These are phyloP conservation scores for Adansonia grandidieri DNA, from an alignment of 441 rosid genomes.

Conservation along the genomic window DNA sequence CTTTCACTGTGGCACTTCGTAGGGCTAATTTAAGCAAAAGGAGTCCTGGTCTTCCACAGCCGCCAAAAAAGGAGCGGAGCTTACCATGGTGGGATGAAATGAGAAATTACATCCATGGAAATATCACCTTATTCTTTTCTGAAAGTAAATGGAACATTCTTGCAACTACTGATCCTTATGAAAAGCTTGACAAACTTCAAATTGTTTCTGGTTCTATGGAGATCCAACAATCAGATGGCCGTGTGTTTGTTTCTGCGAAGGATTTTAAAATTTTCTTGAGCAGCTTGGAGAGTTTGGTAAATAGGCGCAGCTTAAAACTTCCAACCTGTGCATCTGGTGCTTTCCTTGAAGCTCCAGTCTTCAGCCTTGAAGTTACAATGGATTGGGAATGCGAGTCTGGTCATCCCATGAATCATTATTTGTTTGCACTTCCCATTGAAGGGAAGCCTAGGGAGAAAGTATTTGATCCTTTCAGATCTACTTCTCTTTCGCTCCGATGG, in stretches of 20 bases:
- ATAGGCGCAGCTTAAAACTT: slow-evolving; percentile 63
- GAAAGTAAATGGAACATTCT: slow-evolving; percentile 80
- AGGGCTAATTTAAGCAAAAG: slow-evolving; percentile 91
- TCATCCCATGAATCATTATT: slow-evolving; percentile 87
- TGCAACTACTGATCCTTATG: slow-evolving; percentile 97
- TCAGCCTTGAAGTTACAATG: slow-evolving; percentile 87
- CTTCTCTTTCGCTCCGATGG: slow-evolving; percentile 90
- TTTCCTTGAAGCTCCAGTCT: slow-evolving; percentile 77
- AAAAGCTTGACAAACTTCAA: slow-evolving; percentile 89
- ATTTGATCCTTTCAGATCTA: slow-evolving; percentile 97
- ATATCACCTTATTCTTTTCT: slow-evolving; percentile 62
- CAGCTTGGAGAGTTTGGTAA: slow-evolving; percentile 90
- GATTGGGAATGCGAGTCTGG: slow-evolving; percentile 98
- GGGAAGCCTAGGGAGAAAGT: slow-evolving; percentile 81
- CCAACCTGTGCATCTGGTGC: slow-evolving; percentile 59
- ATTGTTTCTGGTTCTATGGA: slow-evolving; percentile 71
- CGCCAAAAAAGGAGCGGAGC: slow-evolving; percentile 84
- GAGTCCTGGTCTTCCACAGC: slow-evolving; percentile 61
- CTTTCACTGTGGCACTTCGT: slow-evolving; percentile 97
- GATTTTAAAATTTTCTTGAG: slow-evolving; percentile 83
- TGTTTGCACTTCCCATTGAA: slow-evolving; percentile 89
- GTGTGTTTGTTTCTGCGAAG: slow-evolving; percentile 69
- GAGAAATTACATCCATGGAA: slow-evolving; percentile 94
- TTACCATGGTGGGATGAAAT: slow-evolving; percentile 99
- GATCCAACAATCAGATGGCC: slow-evolving; percentile 94